phyloP scores from a whole-genome alignment of 2,329 filamentous ascomycete species.

The Fusarium euwallaceae region DNA sequence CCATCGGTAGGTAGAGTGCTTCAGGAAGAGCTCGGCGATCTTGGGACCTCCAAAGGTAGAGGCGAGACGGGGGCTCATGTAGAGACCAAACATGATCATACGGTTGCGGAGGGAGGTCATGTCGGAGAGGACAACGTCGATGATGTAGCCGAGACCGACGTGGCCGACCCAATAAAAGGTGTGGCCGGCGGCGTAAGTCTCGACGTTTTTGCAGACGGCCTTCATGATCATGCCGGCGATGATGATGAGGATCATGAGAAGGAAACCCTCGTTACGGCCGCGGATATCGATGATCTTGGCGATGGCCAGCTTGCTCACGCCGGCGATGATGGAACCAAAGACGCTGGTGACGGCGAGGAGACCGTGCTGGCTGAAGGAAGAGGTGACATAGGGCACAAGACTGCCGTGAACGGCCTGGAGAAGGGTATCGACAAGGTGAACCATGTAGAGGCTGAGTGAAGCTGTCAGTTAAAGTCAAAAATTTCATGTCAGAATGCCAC shows the following conservation, averaged over 20 bases:
- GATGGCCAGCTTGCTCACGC: constrained; percentile 55
- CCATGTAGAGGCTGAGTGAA: constrained; percentile 53
- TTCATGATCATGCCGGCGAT: constrained; percentile 72
- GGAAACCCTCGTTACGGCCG: constrained; percentile 62
- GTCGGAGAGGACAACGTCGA: constrained; percentile 59
- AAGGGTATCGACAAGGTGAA: constrained; percentile 56
- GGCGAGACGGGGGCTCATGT: constrained; percentile 59
- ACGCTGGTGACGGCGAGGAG: constrained; percentile 74
- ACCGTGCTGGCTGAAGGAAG: constrained; percentile 73
- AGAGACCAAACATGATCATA: constrained; percentile 59
- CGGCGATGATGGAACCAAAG: constrained; percentile 63
- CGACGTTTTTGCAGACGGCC: constrained; percentile 69
- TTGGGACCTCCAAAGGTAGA: constrained; percentile 57
- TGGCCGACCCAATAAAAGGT: constrained; percentile 75
- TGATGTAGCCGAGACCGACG: constrained; percentile 56
- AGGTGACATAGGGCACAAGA: constrained; percentile 75
- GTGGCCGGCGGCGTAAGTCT: constrained; percentile 71
- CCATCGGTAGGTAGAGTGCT: constrained; percentile 43
- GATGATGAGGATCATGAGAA: constrained; percentile 57
- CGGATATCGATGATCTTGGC: constrained; percentile 64
- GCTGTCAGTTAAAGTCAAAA: neutral
- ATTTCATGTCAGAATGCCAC: constrained; percentile 18
- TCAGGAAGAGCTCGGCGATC: constrained; percentile 41
- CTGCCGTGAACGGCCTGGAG: constrained; percentile 57
- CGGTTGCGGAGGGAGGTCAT: constrained; percentile 59